Percentiles rank a stretch among this genome's conserved stretches.
Evolutionary conservation across 2,329 filamentous ascomycete species (phyloP).

Genomic region (Monilinia laxa): DNA sequence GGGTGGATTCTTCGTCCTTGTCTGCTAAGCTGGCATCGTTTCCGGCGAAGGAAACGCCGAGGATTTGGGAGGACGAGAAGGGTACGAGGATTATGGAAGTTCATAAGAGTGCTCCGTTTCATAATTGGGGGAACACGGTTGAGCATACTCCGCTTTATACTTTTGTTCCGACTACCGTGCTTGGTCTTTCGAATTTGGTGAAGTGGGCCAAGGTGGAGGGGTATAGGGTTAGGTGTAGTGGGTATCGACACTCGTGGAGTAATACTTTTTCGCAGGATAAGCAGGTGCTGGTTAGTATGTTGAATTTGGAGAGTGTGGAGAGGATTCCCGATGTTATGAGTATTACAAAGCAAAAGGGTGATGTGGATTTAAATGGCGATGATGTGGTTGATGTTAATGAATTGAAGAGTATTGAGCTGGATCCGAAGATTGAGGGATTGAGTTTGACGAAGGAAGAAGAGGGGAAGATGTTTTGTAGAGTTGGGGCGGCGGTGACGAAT

Average conservation of each 20-base stretch:
- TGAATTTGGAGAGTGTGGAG: conserved; percentile 44
- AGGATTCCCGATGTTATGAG: conserved; percentile 43
- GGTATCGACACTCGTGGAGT: conserved; percentile 48
- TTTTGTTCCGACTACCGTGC: conserved; percentile 45
- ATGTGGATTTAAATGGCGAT: not conserved
- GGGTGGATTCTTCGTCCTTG: not conserved
- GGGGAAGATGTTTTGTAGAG: conserved; percentile 41
- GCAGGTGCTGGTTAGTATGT: conserved; percentile 46
- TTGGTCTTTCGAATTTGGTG: conserved; percentile 46
- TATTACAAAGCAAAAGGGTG: conserved; percentile 26
- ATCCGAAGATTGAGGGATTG: conserved; percentile 10
- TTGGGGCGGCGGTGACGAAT: conserved; percentile 48
- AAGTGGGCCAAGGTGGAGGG: conserved; percentile 41
- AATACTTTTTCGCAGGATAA: conserved; percentile 45
- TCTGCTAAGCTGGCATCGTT: not conserved
- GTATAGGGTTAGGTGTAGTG: conserved; percentile 45
- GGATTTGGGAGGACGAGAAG: conserved; percentile 40
- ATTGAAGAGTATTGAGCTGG: conserved; percentile 24
- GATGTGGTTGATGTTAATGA: conserved; percentile 12
- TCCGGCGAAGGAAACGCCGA: conserved; percentile 24
- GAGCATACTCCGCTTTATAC: conserved; percentile 44
- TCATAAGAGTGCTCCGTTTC: conserved; percentile 41
- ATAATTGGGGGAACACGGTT: conserved; percentile 47
- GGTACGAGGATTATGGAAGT: conserved; percentile 41
- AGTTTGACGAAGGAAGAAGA: conserved; percentile 25